Percentiles rank a stretch among this genome's conserved stretches.
These are phyloP conservation scores for Moesziomyces globuligerus DNA, from an alignment of 1,284 basidiomycete genomes.

Conservation along the genomic window DNA sequence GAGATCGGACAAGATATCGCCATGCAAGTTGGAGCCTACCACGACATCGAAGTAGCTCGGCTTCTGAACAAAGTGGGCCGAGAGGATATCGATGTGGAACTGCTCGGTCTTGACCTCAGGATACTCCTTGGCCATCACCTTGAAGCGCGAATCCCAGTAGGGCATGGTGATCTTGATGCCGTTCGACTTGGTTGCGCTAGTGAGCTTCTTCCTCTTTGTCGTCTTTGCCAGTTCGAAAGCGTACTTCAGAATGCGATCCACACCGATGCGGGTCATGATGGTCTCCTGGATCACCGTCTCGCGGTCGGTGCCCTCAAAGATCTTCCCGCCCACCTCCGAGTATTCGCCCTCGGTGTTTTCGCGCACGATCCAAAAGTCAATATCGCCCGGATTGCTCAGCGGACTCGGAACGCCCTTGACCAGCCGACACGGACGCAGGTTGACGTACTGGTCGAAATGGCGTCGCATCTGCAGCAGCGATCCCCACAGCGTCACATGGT, in stretches of 20 bases:
- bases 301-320: conserved; percentile 67
- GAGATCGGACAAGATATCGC: conserved; percentile 73
- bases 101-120: conserved; percentile 70
- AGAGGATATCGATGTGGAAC: conserved; percentile 70
- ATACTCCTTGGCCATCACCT: conserved; percentile 71
- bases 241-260: conserved; percentile 72
- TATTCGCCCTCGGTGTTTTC: conserved; percentile 75
- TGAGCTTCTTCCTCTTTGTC: conserved; percentile 72
- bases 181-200: conserved; percentile 70
- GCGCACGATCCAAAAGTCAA: conserved; percentile 72
- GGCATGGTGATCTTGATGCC: conserved; percentile 61
- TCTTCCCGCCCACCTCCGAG: conserved; percentile 71
- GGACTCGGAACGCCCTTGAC: conserved; percentile 72
- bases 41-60: conserved; percentile 73
- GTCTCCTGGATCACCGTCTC: conserved; percentile 69
- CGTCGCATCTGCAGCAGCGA: conserved; percentile 69
- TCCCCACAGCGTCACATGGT: conserved; percentile 41
- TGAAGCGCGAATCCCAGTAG: conserved; percentile 69
- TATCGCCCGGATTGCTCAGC: conserved; percentile 67
- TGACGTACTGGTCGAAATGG: conserved; percentile 73
- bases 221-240: conserved; percentile 72
- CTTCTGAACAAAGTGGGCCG: conserved; percentile 71
- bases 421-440: conserved; percentile 72
- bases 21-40: conserved; percentile 73
- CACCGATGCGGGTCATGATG: conserved; percentile 71